phyloP scores from a whole-genome alignment of 2,329 filamentous ascomycete species.

The Colletotrichum nymphaeae region DNA sequence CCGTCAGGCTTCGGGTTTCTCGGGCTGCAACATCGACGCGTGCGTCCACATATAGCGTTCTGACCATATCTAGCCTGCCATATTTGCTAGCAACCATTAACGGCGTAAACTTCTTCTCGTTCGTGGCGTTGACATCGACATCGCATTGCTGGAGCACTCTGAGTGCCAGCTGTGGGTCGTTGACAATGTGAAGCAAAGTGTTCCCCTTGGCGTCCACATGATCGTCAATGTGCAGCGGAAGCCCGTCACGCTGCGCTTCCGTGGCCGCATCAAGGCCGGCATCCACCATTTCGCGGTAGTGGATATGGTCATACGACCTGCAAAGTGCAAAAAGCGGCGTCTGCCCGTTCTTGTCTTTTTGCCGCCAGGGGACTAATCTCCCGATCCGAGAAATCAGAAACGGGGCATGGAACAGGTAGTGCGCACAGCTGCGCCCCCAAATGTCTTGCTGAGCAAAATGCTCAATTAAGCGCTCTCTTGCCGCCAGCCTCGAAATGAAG shows the following conservation, averaged over 20 bases:
- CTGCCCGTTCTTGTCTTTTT: constrained; percentile 95
- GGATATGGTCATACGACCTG: constrained; percentile 91
- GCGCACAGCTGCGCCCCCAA: constrained; percentile 89
- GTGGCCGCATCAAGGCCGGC: constrained; percentile 81
- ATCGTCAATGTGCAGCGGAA: constrained; percentile 88
- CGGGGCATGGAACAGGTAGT: constrained; percentile 95
- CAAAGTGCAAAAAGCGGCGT: constrained; percentile 97
- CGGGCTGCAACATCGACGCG: constrained; percentile 87
- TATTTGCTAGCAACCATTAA: constrained; percentile 99
- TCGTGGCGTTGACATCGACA: constrained; percentile 94
- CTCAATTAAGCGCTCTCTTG: constrained; percentile 65
- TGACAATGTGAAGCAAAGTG: constrained; percentile 94
- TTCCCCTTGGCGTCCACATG: constrained; percentile 95
- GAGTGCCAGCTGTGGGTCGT: constrained; percentile 81
- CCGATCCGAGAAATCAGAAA: constrained; percentile 82
- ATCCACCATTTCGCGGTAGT: constrained; percentile 90
- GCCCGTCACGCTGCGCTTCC: constrained; percentile 78
- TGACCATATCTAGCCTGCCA: constrained; percentile 91
- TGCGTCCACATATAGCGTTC: constrained; percentile 86
- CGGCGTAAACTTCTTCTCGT: constrained; percentile 94
- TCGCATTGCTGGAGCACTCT: constrained; percentile 87
- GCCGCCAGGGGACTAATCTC: constrained; percentile 83
- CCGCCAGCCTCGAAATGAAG: constrained; percentile 70
- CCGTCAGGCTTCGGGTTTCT: constrained; percentile 89
- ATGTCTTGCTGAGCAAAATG: constrained; percentile 85